phyloP scores from a whole-genome alignment of 441 rosid species.

The Erysimum cheiri region DNA sequence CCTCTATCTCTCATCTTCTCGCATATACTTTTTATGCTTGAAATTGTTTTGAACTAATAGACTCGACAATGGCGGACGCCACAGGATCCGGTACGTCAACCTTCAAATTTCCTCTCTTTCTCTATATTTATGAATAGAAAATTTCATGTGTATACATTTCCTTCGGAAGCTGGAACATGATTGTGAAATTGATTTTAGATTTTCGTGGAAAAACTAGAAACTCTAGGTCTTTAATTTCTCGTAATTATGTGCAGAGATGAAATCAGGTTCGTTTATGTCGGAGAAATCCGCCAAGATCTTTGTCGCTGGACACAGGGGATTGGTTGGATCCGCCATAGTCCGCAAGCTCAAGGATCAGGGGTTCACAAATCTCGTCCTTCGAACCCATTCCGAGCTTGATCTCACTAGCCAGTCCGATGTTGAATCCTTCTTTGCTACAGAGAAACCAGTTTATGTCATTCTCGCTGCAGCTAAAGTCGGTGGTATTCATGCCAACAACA shows the following conservation, averaged over 20 bases:
- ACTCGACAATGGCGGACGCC: slow-evolving; percentile 35
- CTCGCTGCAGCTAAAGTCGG: slow-evolving; percentile 95
- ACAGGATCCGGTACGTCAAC: slow-evolving; percentile 35
- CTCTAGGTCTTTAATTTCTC: neutral
- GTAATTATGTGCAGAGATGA: slow-evolving; percentile 25
- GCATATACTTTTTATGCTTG: neutral
- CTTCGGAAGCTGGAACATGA: slow-evolving; percentile 9
- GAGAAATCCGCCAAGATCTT: slow-evolving; percentile 78
- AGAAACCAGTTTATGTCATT: slow-evolving; percentile 68
- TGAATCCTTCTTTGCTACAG: slow-evolving; percentile 68
- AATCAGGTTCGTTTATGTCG: slow-evolving; percentile 51
- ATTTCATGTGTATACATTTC: neutral
- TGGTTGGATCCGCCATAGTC: slow-evolving; percentile 88
- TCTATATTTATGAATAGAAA: neutral
- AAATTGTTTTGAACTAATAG: neutral
- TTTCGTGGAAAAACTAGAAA: neutral
- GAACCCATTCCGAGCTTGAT: slow-evolving; percentile 77
- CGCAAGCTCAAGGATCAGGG: slow-evolving; percentile 65
- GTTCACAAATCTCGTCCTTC: slow-evolving; percentile 66
- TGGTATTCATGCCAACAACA: slow-evolving; percentile 94
- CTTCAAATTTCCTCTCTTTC: neutral
- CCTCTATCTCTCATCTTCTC: slow-evolving; percentile 9
- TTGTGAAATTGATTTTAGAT: neutral
- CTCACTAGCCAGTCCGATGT: slow-evolving; percentile 79
- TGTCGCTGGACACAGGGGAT: slow-evolving; percentile 93